Evolutionary conservation across 2,329 filamentous ascomycete species (phyloP).

Genomic region (Fusarium tupiense): DNA sequence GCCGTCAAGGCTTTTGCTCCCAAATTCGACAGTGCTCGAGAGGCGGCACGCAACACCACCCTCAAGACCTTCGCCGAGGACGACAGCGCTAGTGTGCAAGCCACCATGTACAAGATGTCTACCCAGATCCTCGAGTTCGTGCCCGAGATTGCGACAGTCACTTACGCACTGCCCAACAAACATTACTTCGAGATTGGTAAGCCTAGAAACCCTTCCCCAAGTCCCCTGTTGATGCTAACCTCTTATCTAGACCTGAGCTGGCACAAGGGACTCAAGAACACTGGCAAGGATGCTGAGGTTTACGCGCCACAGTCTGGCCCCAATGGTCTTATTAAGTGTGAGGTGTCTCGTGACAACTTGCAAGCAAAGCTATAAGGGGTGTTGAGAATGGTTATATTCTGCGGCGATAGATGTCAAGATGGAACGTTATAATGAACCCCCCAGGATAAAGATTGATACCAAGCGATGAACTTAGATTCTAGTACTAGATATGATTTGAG

Average conservation of each 20-base stretch:
- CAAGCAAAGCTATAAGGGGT: conserved; percentile 14
- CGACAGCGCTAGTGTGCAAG: conserved; percentile 91
- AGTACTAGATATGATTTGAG: conserved; percentile 1
- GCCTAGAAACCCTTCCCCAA: conserved; percentile 46
- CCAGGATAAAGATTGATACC: conserved; percentile 30
- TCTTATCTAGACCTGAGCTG: conserved; percentile 80
- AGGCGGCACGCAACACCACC: conserved; percentile 83
- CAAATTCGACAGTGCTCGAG: conserved; percentile 83
- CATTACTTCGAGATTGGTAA: conserved; percentile 97
- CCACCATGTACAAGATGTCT: conserved; percentile 99
- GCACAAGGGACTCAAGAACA: conserved; percentile 96
- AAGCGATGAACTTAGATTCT: conserved; percentile 22
- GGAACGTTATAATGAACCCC: conserved; percentile 29
- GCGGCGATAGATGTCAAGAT: conserved; percentile 17
- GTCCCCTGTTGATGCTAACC: conserved; percentile 30
- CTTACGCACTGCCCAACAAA: conserved; percentile 94
- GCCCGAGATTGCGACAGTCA: conserved; percentile 75
- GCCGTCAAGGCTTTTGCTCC: conserved; percentile 72
- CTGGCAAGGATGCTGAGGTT: conserved; percentile 93
- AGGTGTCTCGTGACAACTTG: conserved; percentile 70
- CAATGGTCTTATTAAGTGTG: conserved; percentile 95
- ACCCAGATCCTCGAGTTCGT: conserved; percentile 83
- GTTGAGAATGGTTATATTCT: conserved; percentile 1
- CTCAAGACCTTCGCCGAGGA: conserved; percentile 91
- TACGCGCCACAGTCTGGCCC: conserved; percentile 93